A percentile compares a stretch with the other conserved stretches of the same genome.
These are phyloP conservation scores for Zelonia costaricensis DNA, from an alignment of 208 protist species.

Conservation along the genomic window DNA sequence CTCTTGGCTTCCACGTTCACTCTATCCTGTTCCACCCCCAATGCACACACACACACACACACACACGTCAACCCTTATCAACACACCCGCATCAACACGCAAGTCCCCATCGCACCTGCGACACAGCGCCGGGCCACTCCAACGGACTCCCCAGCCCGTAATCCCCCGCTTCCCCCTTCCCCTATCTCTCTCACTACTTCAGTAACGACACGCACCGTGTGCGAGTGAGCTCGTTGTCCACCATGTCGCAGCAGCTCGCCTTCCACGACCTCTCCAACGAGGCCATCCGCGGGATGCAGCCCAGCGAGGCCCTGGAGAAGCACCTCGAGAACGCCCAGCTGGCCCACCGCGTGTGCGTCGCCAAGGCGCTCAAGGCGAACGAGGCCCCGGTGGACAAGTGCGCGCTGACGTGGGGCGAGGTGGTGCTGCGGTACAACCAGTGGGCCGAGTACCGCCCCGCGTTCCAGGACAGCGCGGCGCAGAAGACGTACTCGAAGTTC, in stretches of 20 bases:
- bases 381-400: conserved; percentile 81
- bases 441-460: conserved; percentile 86
- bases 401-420: conserved; percentile 90
- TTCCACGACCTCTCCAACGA: conserved; percentile 87
- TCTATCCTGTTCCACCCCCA: not conserved
- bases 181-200: too few species aligned
- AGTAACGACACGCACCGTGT: too few species aligned
- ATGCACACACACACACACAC: not conserved
- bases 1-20: conserved; percentile 2
- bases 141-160: too few species aligned
- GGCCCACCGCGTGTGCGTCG: conserved; percentile 88
- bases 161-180: too few species aligned
- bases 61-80: not conserved
- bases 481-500: conserved; percentile 80
- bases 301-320: conserved; percentile 86
- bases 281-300: conserved; percentile 60
- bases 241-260: conserved; percentile 56
- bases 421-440: conserved; percentile 86
- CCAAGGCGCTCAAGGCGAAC: conserved; percentile 74
- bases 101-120: too few species aligned
- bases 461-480: conserved; percentile 71
- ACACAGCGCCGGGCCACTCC: too few species aligned
- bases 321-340: conserved; percentile 90
- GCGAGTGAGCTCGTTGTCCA: not conserved
- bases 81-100: not conserved